Percentiles rank a stretch among this genome's conserved stretches.
Conservation (phyloP, 176 grass and related monocot species). For the Hordeum marinum region DNA sequence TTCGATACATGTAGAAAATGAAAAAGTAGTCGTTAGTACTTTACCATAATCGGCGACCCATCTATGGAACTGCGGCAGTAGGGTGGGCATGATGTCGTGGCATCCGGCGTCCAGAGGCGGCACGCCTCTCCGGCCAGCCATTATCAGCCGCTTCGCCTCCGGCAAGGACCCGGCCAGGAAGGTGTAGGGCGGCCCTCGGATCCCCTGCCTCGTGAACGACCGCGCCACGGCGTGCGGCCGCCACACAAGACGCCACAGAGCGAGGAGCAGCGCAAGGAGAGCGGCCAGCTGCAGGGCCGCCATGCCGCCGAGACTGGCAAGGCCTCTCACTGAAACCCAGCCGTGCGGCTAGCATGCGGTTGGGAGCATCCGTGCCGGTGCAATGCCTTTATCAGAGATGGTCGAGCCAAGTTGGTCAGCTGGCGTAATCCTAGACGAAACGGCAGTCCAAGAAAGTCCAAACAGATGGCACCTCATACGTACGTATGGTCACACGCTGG, state of each 20-base stretch:
- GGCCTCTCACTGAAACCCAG: too few relatives aligned
- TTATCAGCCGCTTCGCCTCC: conserved; percentile 32
- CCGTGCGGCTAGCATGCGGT: too few relatives aligned
- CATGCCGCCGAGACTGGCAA: neutral
- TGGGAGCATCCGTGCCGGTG: too few relatives aligned
- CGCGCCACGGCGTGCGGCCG: conserved; percentile 17
- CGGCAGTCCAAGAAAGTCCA: neutral
- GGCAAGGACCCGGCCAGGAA: conserved; percentile 34
- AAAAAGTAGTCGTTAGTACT: neutral
- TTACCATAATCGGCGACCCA: conserved; percentile 38
- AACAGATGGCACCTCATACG: neutral
- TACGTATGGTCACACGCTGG: neutral
- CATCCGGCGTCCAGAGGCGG: conserved; percentile 2
- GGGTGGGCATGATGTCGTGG: conserved; percentile 26
- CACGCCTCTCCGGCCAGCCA: neutral
- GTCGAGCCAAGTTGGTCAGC: neutral
- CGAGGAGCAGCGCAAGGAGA: conserved; percentile 1
- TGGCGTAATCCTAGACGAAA: neutral
- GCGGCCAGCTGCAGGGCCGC: neutral
- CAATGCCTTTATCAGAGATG: neutral
- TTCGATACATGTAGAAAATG: neutral
- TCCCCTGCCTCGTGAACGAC: conserved; percentile 31
- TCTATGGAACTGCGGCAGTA: conserved; percentile 20
- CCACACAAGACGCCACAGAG: conserved; percentile 22
- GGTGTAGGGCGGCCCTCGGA: conserved; percentile 32